These are phyloP conservation scores for Ecytonucleospora hepatopenaei DNA, from an alignment of 371 early-diverging fungal species.

Conservation along the genomic window DNA sequence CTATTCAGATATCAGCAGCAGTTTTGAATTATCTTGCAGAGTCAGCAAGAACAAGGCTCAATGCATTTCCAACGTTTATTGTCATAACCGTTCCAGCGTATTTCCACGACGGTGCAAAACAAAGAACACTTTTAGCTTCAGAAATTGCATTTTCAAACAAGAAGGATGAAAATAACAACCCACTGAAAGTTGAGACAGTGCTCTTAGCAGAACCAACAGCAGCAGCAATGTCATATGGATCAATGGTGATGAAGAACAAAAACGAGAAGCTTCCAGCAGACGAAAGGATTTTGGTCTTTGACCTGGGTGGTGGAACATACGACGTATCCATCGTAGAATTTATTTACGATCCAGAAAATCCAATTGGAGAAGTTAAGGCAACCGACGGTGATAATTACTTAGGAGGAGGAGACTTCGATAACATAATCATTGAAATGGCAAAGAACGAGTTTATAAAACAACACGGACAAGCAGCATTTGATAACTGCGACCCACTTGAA, in stretches of 20 bases:
- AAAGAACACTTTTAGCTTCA: conserved; percentile 53
- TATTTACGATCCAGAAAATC: conserved; percentile 3
- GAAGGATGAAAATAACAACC: conserved; percentile 17
- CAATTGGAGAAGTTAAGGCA: conserved; percentile 44
- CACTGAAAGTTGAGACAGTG: conserved; percentile 36
- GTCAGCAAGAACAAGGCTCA: conserved; percentile 76
- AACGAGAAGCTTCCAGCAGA: conserved; percentile 59
- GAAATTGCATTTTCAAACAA: conserved; percentile 32
- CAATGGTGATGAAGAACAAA: conserved; percentile 61
- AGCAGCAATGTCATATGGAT: conserved; percentile 88
- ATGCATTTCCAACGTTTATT: conserved; percentile 86
- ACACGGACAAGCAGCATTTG: conserved; percentile 18
- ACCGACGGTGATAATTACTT: conserved; percentile 58
- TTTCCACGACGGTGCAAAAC: conserved; percentile 56
- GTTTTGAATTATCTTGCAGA: conserved; percentile 68
- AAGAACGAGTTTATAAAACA: conserved; percentile 34
- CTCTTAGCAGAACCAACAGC: conserved; percentile 74
- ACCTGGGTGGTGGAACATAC: conserved; percentile 59
- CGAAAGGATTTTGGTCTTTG: conserved; percentile 57
- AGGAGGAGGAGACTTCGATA: conserved; percentile 58
- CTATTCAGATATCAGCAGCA: conserved; percentile 59
- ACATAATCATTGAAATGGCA: conserved; percentile 50
- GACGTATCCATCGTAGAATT: conserved; percentile 56
- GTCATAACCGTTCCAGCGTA: conserved; percentile 61
- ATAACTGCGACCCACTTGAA: conserved; percentile 54